phyloP scores from a whole-genome alignment of 805 yeast genomes.

The Pichia ethanolica region DNA sequence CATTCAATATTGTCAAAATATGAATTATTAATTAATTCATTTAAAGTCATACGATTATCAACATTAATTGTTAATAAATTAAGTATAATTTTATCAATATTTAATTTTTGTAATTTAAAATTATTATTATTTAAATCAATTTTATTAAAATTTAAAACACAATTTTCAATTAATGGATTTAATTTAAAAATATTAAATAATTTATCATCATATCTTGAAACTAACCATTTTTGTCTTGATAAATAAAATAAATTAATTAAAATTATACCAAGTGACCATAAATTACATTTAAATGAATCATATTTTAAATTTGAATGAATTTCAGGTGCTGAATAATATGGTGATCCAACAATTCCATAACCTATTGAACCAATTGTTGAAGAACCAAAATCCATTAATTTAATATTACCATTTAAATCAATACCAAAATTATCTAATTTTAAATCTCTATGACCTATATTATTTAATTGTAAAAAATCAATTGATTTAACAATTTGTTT shows the following conservation, averaged over 20 bases:
- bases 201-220: constrained; percentile 2
- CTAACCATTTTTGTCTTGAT: constrained; percentile 7
- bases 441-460: constrained; percentile 42
- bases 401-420: constrained; percentile 25
- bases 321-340: constrained; percentile 42
- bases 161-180: neutral
- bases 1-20: no score
- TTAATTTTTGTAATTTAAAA: neutral
- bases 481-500: constrained; percentile 36
- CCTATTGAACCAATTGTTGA: constrained; percentile 23
- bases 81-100: neutral
- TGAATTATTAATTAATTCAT: neutral
- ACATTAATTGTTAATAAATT: constrained; percentile 1
- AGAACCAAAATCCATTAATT: constrained; percentile 47
- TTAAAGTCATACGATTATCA: neutral
- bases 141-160: neutral
- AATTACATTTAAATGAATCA: constrained; percentile 35
- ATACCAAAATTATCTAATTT: constrained; percentile 41
- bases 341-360: constrained; percentile 43
- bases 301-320: constrained; percentile 30
- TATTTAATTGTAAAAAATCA: constrained; percentile 29
- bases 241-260: constrained; percentile 27
- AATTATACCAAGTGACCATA: constrained; percentile 46
- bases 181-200: neutral
- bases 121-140: neutral